These are phyloP conservation scores for Nannochloropsis oceanica DNA, from an alignment of 108 stramenopile genomes.

Conservation along the genomic window DNA sequence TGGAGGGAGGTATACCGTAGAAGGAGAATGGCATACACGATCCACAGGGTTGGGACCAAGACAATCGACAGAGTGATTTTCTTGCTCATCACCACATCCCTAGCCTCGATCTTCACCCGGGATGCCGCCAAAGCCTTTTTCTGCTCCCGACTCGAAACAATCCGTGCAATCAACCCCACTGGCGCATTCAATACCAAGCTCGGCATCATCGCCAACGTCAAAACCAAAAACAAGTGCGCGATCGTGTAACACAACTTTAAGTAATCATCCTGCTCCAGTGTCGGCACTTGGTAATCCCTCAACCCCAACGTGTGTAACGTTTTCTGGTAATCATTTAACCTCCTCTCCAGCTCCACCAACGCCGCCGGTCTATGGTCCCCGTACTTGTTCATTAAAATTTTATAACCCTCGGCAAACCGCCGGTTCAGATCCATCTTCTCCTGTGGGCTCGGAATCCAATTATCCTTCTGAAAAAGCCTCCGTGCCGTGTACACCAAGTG, in stretches of 20 bases:
- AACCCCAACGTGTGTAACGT: constrained; percentile 68
- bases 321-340: constrained; percentile 60
- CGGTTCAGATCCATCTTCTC: constrained; percentile 77
- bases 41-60: constrained; percentile 80
- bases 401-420: constrained; percentile 83
- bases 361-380: constrained; percentile 53
- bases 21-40: constrained; percentile 59
- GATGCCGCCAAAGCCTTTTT: constrained; percentile 73
- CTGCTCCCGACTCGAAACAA: constrained; percentile 59
- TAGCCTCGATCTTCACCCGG: constrained; percentile 80
- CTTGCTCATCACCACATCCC: constrained; percentile 86
- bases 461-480: constrained; percentile 57
- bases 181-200: constrained; percentile 75
- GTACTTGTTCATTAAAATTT: constrained; percentile 44
- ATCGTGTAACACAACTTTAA: constrained; percentile 54
- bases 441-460: constrained; percentile 32
- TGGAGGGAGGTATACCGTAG: constrained; percentile 54
- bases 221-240: constrained; percentile 57
- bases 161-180: constrained; percentile 66
- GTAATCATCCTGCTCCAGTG: constrained; percentile 4
- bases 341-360: constrained; percentile 51
- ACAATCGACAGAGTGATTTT: constrained; percentile 84
- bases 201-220: constrained; percentile 64
- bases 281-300: constrained; percentile 64
- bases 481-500: constrained; percentile 81